Conservation (phyloP, 306 rosid genomes). For the Pterocarpus macrocarpus region DNA sequence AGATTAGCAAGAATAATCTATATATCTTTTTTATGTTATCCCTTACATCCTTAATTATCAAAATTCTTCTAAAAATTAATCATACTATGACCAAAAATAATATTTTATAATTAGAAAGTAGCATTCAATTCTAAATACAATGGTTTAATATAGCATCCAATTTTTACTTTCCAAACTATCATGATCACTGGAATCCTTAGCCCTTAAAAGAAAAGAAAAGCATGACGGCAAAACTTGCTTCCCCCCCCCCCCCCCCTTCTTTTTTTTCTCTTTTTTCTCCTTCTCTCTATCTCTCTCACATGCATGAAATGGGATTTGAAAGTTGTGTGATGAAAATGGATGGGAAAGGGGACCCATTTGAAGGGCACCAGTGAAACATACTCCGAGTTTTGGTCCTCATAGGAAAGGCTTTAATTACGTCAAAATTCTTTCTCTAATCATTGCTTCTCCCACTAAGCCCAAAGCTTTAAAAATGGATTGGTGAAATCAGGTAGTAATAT, state of each 20-base stretch:
- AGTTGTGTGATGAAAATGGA: constrained; percentile 26
- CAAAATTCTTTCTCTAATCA: constrained; percentile 74
- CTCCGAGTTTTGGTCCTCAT: constrained; percentile 67
- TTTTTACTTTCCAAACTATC: neutral
- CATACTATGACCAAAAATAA: neutral
- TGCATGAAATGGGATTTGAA: constrained; percentile 21
- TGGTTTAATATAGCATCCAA: neutral
- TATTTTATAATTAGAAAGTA: neutral
- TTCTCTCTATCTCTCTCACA: neutral
- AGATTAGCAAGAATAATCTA: neutral
- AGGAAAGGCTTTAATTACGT: constrained; percentile 55
- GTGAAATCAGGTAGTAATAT: constrained; percentile 23
- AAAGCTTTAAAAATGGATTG: constrained; percentile 37
- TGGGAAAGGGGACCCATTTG: constrained; percentile 61
- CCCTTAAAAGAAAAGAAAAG: neutral
- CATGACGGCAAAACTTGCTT: neutral
- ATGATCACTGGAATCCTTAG: neutral
- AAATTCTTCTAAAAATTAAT: neutral
- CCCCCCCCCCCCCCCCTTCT: too few species aligned
- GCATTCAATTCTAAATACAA: neutral
- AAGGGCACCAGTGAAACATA: constrained; percentile 63
- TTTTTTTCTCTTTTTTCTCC: too few species aligned
- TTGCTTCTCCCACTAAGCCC: constrained; percentile 70
- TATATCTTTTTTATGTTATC: neutral
- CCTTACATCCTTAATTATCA: neutral